Evolutionary conservation across 192 early-diverging fungal genomes (phyloP).

Genomic region (Phycomyces blakesleeanus): DNA sequence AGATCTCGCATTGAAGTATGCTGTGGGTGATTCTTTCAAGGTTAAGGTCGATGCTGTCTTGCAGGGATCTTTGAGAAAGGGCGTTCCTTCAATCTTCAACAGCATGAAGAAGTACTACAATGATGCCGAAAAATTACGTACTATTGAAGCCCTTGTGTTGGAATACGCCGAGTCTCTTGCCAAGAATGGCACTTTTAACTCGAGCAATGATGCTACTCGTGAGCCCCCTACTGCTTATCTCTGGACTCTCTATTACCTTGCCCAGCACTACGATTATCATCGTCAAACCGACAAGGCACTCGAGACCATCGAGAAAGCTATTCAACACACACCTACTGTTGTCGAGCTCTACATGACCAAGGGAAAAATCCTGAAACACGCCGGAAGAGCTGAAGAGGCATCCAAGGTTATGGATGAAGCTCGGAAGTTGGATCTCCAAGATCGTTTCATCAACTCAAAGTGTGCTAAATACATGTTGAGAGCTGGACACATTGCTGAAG

Average conservation of each 20-base stretch:
- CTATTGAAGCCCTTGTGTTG: constrained; percentile 66
- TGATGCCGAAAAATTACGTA: constrained; percentile 57
- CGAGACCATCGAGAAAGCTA: constrained; percentile 74
- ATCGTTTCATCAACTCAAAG: constrained; percentile 93
- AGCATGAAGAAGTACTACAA: constrained; percentile 72
- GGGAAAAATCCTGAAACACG: constrained; percentile 93
- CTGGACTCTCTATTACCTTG: constrained; percentile 92
- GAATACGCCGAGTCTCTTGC: constrained; percentile 55
- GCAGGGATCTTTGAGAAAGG: constrained; percentile 76
- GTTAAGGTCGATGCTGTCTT: constrained; percentile 62
- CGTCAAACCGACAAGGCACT: constrained; percentile 69
- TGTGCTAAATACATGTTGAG: constrained; percentile 92
- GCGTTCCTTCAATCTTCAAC: constrained; percentile 91
- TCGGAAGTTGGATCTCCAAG: constrained; percentile 86
- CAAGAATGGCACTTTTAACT: constrained; percentile 42
- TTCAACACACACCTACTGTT: constrained; percentile 81
- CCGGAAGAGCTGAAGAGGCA: constrained; percentile 69
- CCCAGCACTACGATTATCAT: constrained; percentile 83
- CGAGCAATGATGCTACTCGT: constrained; percentile 17
- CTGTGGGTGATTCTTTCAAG: constrained; percentile 64
- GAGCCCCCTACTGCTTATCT: constrained; percentile 74
- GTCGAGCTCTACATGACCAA: constrained; percentile 92
- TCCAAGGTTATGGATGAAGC: constrained; percentile 79
- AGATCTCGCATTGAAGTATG: constrained; percentile 71
- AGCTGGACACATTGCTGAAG: constrained; percentile 73